A percentile compares a stretch with the other conserved stretches of the same genome.
These are phyloP conservation scores for Tricholoma bakamatsutake DNA, from an alignment of 768 basidiomycete species.

Conservation along the genomic window DNA sequence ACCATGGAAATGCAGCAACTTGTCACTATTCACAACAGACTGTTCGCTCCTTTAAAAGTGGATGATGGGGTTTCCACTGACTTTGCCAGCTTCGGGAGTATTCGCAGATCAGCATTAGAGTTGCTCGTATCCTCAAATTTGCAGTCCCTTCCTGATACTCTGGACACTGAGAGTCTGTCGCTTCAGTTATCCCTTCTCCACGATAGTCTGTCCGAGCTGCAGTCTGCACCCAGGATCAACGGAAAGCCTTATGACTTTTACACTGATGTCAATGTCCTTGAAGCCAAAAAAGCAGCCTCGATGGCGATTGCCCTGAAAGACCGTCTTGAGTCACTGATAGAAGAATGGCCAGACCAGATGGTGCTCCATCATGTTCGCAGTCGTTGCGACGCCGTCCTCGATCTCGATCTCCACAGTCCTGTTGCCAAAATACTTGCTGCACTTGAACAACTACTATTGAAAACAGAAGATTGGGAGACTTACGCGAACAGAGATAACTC, in stretches of 20 bases:
- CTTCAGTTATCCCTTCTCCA: conserved; percentile 49
- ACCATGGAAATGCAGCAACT: conserved; percentile 32
- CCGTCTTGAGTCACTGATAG: conserved; percentile 51
- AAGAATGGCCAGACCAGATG: conserved; percentile 97
- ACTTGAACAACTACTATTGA: conserved; percentile 78
- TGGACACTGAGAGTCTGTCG: conserved; percentile 48
- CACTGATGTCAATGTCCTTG: conserved; percentile 63
- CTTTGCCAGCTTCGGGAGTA: conserved; percentile 21
- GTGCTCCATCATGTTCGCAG: conserved; percentile 80
- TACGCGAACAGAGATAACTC: conserved; percentile 92
- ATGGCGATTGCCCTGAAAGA: conserved; percentile 45
- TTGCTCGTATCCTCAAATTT: conserved; percentile 25
- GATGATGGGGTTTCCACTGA: not conserved
- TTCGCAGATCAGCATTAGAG: conserved; percentile 28
- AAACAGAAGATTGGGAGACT: conserved; percentile 94
- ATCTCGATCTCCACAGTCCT: conserved; percentile 58
- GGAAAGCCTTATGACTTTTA: conserved; percentile 67
- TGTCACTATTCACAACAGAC: conserved; percentile 39
- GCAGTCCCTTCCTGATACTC: conserved; percentile 27
- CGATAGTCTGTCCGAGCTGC: conserved; percentile 29
- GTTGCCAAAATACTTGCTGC: conserved; percentile 78
- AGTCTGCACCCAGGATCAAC: conserved; percentile 13
- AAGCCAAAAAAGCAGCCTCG: conserved; percentile 55
- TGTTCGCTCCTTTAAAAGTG: conserved; percentile 25
- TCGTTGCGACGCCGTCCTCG: conserved; percentile 62